Evolutionary conservation across 2,329 filamentous ascomycete genomes (phyloP), one percentile per base, ranked within the genome.

Genomic region (Parastagonospora avenae): DNA sequence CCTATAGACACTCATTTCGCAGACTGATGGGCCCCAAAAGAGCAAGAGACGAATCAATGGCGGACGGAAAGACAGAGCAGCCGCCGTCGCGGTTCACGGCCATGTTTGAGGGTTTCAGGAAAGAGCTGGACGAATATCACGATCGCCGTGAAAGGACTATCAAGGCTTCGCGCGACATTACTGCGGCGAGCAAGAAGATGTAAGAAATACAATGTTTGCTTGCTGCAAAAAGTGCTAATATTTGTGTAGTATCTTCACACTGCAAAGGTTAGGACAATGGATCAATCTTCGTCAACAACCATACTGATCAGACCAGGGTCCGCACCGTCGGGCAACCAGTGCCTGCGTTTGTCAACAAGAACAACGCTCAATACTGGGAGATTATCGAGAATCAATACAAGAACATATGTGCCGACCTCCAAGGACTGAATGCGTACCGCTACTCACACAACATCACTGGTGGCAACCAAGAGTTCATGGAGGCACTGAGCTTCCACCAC

Each of bases 171-270:
- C 82, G 93, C 55, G 94, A 99, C 73, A 90, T 99, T 51, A 99
- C 94, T 6, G 92, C 91, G 0, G 80, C 92, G 46, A 96, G 91
- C 76, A 99, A 99, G 81, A 99, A 97, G 78, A 95, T 97, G 92
- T 96, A 75, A 77, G 81, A 60, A 31, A 38, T 8, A 4, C 37
- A 29, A 29, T 36, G 4, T 41, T 10, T 2, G 32, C 3, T 7
- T 27, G 6, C 5, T 2, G 2, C 10, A 19, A 19, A n/a, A 8
- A 28, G 9, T 28, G 41, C 61, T 69, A 39, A 66, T 50, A 36
- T 4, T 11, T 24, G 38, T 36, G 32, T 55, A 92, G 89, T 52
- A 94, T 94, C 62, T 94, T 94, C 73, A 84, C 89, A 1, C 77
- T 94, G n/a, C 90, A 94, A 74, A 84, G 90, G 88, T 90, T 32